Evolutionary conservation across 2,329 filamentous ascomycete genomes (phyloP).

Genomic region (Fusarium sp.): DNA sequence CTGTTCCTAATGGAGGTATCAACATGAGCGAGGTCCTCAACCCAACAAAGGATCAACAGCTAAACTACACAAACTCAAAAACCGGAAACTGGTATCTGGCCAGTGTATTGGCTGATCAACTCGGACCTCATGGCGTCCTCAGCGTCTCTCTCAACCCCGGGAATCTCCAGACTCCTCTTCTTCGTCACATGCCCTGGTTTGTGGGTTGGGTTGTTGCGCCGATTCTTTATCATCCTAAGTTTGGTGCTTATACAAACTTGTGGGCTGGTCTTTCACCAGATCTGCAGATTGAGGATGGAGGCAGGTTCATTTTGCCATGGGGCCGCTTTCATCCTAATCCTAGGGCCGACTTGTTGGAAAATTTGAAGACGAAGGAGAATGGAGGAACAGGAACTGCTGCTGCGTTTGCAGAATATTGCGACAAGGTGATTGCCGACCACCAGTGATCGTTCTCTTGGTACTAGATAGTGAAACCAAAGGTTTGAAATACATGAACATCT

Average conservation of each 20-base stretch:
- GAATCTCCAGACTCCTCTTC: conserved; percentile 23
- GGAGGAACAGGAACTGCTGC: conserved; percentile 21
- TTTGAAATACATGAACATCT: neutral
- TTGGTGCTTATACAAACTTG: conserved; percentile 21
- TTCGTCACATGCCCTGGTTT: conserved; percentile 22
- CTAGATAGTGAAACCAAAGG: neutral
- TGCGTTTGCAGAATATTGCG: conserved; percentile 26
- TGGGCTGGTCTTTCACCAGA: conserved; percentile 17
- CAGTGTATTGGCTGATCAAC: conserved; percentile 7
- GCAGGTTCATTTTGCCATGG: conserved; percentile 24
- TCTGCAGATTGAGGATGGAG: conserved; percentile 24
- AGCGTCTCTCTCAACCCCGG: conserved; percentile 30
- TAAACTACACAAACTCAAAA: conserved; percentile 33
- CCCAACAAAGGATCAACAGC: conserved; percentile 1
- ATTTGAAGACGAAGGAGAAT: conserved; percentile 14
- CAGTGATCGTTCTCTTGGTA: neutral
- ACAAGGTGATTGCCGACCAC: conserved; percentile 10
- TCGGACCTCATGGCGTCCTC: conserved; percentile 12
- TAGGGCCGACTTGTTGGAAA: conserved; percentile 12
- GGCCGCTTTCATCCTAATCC: conserved; percentile 20
- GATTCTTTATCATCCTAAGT: conserved; percentile 22
- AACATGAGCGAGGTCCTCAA: conserved; percentile 10
- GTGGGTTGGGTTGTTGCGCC: conserved; percentile 8
- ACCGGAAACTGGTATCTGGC: conserved; percentile 34
- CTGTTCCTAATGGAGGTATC: conserved; percentile 17